phyloP scores from a whole-genome alignment of 805 yeast genomes.

The Vanderwaltozyma polyspora region DNA sequence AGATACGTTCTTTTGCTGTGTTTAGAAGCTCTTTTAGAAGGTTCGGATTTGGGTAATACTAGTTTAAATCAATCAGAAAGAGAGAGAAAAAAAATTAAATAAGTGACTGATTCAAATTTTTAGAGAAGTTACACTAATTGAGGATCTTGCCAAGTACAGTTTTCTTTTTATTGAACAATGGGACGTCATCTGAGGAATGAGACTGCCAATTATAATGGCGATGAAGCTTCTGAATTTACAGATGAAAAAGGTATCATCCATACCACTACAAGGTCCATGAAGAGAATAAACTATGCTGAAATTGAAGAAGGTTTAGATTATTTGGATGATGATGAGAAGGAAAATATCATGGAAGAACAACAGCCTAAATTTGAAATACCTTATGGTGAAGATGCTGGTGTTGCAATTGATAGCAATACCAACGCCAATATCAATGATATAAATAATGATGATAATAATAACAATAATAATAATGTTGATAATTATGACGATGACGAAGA shows the following conservation, averaged over 20 bases:
- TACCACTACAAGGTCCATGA: constrained; percentile 25
- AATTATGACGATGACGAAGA: constrained; percentile 2
- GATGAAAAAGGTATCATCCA: constrained; percentile 24
- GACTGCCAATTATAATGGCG: constrained; percentile 4
- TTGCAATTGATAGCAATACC: not conserved
- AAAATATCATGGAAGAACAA: too few species aligned
- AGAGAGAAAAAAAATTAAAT: too few species aligned
- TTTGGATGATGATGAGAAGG: constrained; percentile 13
- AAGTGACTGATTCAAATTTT: too few species aligned
- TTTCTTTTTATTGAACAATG: not conserved
- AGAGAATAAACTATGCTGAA: constrained; percentile 29
- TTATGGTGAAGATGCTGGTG: constrained; percentile 5
- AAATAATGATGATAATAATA: not conserved
- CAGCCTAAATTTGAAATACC: too few species aligned
- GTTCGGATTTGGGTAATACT: too few species aligned
- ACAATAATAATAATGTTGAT: not conserved
- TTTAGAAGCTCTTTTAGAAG: too few species aligned
- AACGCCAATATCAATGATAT: too few species aligned
- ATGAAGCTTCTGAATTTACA: constrained; percentile 9
- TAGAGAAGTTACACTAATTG: too few species aligned
- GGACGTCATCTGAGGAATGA: constrained; percentile 6
- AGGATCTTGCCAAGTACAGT: too few species aligned
- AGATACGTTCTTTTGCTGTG: too few species aligned
- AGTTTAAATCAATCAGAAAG: too few species aligned
- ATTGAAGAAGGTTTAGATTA: constrained; percentile 26